These are phyloP conservation scores for Aspergillus chevalieri DNA, from an alignment of 2,329 filamentous ascomycete genomes.

Conservation along the genomic window DNA sequence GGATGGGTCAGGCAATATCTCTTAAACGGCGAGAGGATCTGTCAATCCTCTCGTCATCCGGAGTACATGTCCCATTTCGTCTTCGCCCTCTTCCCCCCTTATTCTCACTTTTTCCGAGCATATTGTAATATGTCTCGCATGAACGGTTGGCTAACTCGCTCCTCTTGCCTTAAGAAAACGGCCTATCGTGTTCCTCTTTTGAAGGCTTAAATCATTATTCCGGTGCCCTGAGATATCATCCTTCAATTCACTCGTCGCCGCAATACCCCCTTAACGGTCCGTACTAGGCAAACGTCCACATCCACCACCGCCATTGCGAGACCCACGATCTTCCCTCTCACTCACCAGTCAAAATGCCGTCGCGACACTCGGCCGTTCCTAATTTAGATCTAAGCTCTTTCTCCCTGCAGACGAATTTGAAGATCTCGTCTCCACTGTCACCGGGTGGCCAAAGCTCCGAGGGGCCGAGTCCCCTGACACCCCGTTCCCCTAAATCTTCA, in stretches of 20 bases:
- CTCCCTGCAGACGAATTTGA: constrained; percentile 23
- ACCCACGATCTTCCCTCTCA: constrained; percentile 5
- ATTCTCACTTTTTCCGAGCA: neutral
- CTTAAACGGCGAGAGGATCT: neutral
- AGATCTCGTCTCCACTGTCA: constrained; percentile 27
- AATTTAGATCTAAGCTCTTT: constrained; percentile 33
- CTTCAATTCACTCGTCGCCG: neutral
- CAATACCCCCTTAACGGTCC: neutral
- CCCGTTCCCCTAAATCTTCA: constrained; percentile 33
- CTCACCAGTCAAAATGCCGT: constrained; percentile 26
- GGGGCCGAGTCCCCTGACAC: constrained; percentile 29
- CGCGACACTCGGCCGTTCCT: constrained; percentile 30
- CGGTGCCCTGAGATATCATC: neutral
- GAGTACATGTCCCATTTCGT: neutral
- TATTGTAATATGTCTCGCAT: neutral
- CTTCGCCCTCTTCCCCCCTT: neutral
- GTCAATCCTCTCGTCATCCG: neutral
- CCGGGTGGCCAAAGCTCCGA: constrained; percentile 32
- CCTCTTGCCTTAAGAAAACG: neutral
- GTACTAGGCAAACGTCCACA: constrained; percentile 1
- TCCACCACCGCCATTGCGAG: constrained; percentile 1
- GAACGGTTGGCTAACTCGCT: neutral
- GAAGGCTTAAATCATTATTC: neutral
- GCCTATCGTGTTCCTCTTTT: neutral
- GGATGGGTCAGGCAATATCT: neutral